Percentiles rank a stretch among this genome's conserved stretches.
phyloP scores from a whole-genome alignment of 2,329 filamentous ascomycete species.

The Aspergillus neoniger region DNA sequence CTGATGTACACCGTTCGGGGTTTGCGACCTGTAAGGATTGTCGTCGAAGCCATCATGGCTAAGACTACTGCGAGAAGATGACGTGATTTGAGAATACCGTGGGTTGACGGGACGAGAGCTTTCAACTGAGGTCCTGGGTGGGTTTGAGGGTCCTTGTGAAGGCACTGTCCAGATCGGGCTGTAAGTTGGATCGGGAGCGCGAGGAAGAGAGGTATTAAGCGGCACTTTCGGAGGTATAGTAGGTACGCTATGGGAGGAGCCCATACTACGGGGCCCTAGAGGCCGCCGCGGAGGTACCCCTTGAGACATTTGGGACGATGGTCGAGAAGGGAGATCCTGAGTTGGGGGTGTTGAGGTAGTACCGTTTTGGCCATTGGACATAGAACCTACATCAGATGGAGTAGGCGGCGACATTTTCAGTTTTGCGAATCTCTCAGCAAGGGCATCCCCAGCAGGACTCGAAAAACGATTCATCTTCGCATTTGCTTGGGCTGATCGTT shows the following conservation, averaged over 20 bases:
- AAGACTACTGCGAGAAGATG: slow-evolving; percentile 37
- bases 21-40: slow-evolving; percentile 47
- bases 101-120: slow-evolving; percentile 41
- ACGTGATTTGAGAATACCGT: slow-evolving; percentile 39
- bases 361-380: slow-evolving; percentile 16
- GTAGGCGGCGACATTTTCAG: slow-evolving; percentile 33
- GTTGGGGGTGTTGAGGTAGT: slow-evolving; percentile 14
- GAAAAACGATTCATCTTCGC: slow-evolving; percentile 28
- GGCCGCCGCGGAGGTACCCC: slow-evolving; percentile 30
- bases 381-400: slow-evolving; percentile 13
- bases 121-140: slow-evolving; percentile 45
- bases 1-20: slow-evolving; percentile 45
- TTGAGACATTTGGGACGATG: slow-evolving; percentile 25
- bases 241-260: slow-evolving; percentile 35
- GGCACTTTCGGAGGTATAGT: slow-evolving; percentile 49
- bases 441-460: slow-evolving; percentile 36
- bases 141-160: slow-evolving; percentile 39
- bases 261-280: slow-evolving; percentile 48
- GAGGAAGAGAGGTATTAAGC: slow-evolving; percentile 45
- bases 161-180: slow-evolving; percentile 48
- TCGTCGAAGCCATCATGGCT: slow-evolving; percentile 39
- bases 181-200: slow-evolving; percentile 52
- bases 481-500: slow-evolving; percentile 27
- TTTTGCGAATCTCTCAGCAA: slow-evolving; percentile 46
- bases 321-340: slow-evolving; percentile 26